Percentiles rank a stretch among this genome's conserved stretches.
phyloP scores from a whole-genome alignment of 495 filamentous ascomycete genomes.

The Xylaria longipes region DNA sequence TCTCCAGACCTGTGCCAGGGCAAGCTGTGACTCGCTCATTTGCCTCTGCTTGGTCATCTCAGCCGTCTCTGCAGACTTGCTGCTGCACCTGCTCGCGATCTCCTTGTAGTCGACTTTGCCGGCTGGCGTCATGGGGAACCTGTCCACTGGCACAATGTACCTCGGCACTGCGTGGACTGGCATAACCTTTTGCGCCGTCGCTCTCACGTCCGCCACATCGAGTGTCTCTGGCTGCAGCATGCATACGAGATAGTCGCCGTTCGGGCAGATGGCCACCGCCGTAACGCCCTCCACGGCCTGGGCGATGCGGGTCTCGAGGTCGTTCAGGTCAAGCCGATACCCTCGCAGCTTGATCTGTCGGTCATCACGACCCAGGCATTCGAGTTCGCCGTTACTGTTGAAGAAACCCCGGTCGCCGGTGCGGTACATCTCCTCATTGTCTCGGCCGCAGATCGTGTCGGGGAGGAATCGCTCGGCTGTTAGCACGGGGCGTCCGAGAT shows the following conservation, averaged over 20 bases:
- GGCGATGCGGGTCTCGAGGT: slow-evolving; percentile 42
- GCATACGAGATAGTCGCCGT: slow-evolving; percentile 35
- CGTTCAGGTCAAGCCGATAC: slow-evolving; percentile 43
- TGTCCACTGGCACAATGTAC: slow-evolving; percentile 29
- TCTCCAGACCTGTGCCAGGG: slow-evolving; percentile 13
- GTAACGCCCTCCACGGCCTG: slow-evolving; percentile 36
- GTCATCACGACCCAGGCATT: slow-evolving; percentile 42
- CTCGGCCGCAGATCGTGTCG: slow-evolving; percentile 25
- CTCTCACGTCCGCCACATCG: slow-evolving; percentile 21
- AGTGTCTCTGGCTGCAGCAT: slow-evolving; percentile 30
- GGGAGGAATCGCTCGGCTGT: slow-evolving; percentile 29
- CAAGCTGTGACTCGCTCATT: background rate
- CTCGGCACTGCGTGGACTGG: slow-evolving; percentile 35
- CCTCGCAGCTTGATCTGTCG: slow-evolving; percentile 45
- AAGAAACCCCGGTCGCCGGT: slow-evolving; percentile 43
- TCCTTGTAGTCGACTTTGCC: slow-evolving; percentile 42
- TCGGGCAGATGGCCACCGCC: slow-evolving; percentile 25
- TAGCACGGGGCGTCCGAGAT: slow-evolving; percentile 37
- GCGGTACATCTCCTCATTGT: slow-evolving; percentile 42
- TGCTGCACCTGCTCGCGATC: slow-evolving; percentile 17
- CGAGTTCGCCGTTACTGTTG: slow-evolving; percentile 33
- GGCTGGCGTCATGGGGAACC: slow-evolving; percentile 37
- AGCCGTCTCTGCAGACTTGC: background rate
- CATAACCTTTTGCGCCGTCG: slow-evolving; percentile 19
- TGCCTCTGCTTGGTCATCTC: slow-evolving; percentile 12